Evolutionary conservation across 1,284 basidiomycete genomes (phyloP).

Genomic region (Apiotrichum mycotoxinovorans): DNA sequence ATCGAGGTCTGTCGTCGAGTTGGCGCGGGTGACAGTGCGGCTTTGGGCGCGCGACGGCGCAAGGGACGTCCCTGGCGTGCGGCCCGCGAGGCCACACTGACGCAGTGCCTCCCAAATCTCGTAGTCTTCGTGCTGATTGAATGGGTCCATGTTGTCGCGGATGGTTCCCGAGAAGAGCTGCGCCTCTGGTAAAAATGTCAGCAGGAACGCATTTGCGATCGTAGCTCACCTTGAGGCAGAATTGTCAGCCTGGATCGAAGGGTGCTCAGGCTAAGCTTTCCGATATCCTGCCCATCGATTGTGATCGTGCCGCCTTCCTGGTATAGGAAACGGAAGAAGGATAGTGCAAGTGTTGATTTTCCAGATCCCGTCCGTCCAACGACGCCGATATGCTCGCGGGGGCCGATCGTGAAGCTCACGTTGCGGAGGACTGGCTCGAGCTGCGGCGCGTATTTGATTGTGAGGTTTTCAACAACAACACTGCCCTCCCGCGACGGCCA

Average conservation of each 20-base stretch:
- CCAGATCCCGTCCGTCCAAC: conserved; percentile 55
- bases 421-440: conserved; percentile 54
- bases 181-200: conserved; percentile 36
- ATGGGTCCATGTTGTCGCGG: conserved; percentile 54
- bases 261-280: conserved; percentile 51
- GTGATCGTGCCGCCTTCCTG: conserved; percentile 48
- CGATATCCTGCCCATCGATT: conserved; percentile 54
- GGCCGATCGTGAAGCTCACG: conserved; percentile 53
- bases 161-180: conserved; percentile 52
- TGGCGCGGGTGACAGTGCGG: conserved; percentile 14
- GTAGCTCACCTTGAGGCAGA: conserved; percentile 51
- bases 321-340: conserved; percentile 54
- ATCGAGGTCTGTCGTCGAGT: conserved; percentile 10
- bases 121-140: conserved; percentile 51
- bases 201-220: neutral
- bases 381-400: conserved; percentile 55
- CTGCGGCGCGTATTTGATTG: conserved; percentile 52
- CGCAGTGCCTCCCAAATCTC: conserved; percentile 56
- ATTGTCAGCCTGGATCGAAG: conserved; percentile 55
- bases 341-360: conserved; percentile 49
- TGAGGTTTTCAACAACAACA: conserved; percentile 51
- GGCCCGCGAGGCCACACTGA: conserved; percentile 51
- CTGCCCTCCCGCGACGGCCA: conserved; percentile 53
- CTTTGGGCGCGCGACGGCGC: conserved; percentile 23
- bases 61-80: conserved; percentile 36